Percentiles rank a stretch among this genome's conserved stretches.
These are phyloP conservation scores for Puccinia novopanici DNA, from an alignment of 1,284 basidiomycete species.

Conservation along the genomic window DNA sequence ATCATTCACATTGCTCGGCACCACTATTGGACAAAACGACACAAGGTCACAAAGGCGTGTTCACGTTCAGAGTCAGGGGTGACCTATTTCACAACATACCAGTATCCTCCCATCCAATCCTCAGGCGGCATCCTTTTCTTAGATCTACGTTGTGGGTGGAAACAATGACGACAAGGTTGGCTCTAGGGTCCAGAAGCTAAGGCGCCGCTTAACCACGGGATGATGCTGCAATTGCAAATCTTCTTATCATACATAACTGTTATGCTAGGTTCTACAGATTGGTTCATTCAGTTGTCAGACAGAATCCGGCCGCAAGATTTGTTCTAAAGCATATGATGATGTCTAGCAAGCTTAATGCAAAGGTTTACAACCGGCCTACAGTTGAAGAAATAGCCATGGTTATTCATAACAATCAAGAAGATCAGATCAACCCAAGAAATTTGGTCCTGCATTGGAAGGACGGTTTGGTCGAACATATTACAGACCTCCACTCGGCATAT, in stretches of 20 bases:
- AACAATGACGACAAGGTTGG: neutral
- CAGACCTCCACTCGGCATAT: neutral
- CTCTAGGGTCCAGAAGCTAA: neutral
- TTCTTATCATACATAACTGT: neutral
- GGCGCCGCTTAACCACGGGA: neutral
- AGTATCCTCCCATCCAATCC: neutral
- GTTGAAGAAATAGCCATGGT: slow-evolving; percentile 22
- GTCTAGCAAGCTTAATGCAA: neutral
- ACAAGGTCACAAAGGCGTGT: neutral
- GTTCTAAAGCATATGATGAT: neutral
- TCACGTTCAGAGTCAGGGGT: neutral
- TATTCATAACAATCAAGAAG: neutral
- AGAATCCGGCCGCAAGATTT: neutral
- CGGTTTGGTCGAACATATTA: neutral
- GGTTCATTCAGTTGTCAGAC: neutral
- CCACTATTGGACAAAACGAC: neutral
- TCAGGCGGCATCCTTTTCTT: neutral
- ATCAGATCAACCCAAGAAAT: neutral
- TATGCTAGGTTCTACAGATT: slow-evolving; percentile 1
- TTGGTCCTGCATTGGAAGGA: neutral
- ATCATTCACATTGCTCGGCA: neutral
- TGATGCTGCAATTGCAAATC: neutral
- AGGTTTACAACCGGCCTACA: slow-evolving; percentile 2
- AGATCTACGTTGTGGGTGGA: slow-evolving; percentile 21
- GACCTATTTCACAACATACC: slow-evolving; percentile 13